Base-by-base conservation (phyloP, 495 filamentous ascomycete genomes). In the Hyphodiscus hymeniophilus region DNA sequence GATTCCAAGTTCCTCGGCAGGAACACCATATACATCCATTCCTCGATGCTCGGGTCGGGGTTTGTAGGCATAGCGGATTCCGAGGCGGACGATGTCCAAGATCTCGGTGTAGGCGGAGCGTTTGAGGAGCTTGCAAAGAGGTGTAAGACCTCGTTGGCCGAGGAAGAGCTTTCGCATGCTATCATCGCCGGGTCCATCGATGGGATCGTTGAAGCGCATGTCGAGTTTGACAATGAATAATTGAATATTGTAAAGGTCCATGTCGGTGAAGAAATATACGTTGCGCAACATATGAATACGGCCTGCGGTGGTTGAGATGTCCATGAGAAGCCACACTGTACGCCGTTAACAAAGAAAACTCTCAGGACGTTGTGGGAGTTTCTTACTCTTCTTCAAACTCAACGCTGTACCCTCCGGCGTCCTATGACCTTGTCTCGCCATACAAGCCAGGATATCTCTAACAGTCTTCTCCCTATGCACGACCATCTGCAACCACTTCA, bases 291-390 rank as follows among this genome's bases (percentile, higher is more conserved):
- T 60, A n/a, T 57, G 62, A 6, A 65, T 35, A 12, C 84, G 75
- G 2, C 59, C 63, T 2, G 42, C 31, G 42, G 66, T 79, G 16
- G 75, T 75, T 1, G 69, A 55, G 3, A 76, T 56, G 51, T 86
- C 82, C 68, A 87, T 77, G 20, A 80, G 48, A 23, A 84, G 72
- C 84, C 83, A 86, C 18, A 83, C 26, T 28, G 26, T 82, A 86
- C 18, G 83, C 26, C 10, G 26, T 28, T 28, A 28, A 28, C 26
- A 28, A n/a, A n/a, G n/a, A n/a, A n/a, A n/a, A n/a, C n/a, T n/a
- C n/a, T n/a, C n/a, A n/a, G n/a, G n/a, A n/a, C n/a, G n/a, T n/a
- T n/a, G n/a, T n/a, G 26, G 26, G 26, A 10, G 10, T 10, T 28
- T 5, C 26, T 5, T 28, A 28, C 26, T 56, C 60, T 83, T 82